These are phyloP conservation scores for Babesia gibsoni DNA, from an alignment of 169 alveolate species.

Conservation along the genomic window DNA sequence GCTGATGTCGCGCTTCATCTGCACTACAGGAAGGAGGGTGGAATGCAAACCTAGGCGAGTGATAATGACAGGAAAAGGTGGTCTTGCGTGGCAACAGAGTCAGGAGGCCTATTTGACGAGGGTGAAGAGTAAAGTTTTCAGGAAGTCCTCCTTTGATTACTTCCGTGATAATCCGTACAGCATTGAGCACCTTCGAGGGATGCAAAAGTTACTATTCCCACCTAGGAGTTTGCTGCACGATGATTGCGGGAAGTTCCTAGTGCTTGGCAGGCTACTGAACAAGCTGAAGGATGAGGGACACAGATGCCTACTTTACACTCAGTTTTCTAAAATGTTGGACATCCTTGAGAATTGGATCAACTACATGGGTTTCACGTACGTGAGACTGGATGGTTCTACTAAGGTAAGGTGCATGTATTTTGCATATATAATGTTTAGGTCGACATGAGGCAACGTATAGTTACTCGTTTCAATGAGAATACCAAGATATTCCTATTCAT, in stretches of 20 bases:
- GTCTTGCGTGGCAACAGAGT: constrained; percentile 16
- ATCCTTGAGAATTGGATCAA: constrained; percentile 94
- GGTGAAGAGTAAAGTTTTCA: constrained; percentile 16
- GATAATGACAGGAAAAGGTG: constrained; percentile 27
- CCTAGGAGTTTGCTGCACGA: constrained; percentile 76
- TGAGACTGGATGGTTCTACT: constrained; percentile 97
- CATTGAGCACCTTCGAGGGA: constrained; percentile 27
- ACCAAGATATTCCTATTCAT: constrained; percentile 92
- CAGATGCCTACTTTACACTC: constrained; percentile 93
- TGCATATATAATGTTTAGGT: constrained; percentile 36
- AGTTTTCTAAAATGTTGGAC: constrained; percentile 96
- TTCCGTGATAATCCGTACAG: constrained; percentile 12
- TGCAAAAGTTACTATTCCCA: constrained; percentile 75
- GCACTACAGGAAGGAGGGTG: constrained; percentile 10
- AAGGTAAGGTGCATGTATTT: constrained; percentile 71
- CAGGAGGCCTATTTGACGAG: constrained; percentile 5
- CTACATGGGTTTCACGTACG: constrained; percentile 92
- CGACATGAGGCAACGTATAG: constrained; percentile 93
- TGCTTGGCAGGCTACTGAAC: constrained; percentile 81
- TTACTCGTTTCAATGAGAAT: constrained; percentile 92
- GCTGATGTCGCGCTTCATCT: constrained; percentile 34
- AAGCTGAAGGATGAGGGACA: constrained; percentile 89
- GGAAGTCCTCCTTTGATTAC: constrained; percentile 1
- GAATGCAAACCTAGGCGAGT: constrained; percentile 50
- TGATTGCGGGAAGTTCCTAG: constrained; percentile 95